A percentile compares a stretch with the other conserved stretches of the same genome.
Evolutionary conservation across 1,284 basidiomycete species (phyloP).

Genomic region (Golubevia sp.): DNA sequence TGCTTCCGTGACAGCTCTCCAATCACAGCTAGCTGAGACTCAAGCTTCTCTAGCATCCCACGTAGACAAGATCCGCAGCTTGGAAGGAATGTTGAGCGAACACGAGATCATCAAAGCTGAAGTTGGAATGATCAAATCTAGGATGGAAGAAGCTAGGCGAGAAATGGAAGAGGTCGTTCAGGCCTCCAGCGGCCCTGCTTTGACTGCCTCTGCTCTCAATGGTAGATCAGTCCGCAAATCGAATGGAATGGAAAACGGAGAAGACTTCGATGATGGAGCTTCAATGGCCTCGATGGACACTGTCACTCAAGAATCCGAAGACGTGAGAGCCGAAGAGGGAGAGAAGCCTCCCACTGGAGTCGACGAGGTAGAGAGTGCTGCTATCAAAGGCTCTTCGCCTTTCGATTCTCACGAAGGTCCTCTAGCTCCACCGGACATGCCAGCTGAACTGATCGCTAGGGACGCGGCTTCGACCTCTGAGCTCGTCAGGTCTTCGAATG

Average conservation of each 20-base stretch:
- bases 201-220: no score
- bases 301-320: constrained; percentile 22
- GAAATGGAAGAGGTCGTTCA: constrained; percentile 27
- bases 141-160: constrained; percentile 59
- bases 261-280: constrained; percentile 47
- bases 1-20: constrained; percentile 66
- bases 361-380: constrained; percentile 15
- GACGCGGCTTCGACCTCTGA: not conserved
- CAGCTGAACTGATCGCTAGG: constrained; percentile 7
- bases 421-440: constrained; percentile 36
- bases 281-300: constrained; percentile 52
- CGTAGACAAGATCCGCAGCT: constrained; percentile 79
- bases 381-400: not conserved
- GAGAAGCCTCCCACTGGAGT: constrained; percentile 7
- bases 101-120: constrained; percentile 85
- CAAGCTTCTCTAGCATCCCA: constrained; percentile 79
- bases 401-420: constrained; percentile 28
- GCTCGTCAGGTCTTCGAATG: not conserved
- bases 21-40: constrained; percentile 82
- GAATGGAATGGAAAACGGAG: not conserved
- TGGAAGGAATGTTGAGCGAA: constrained; percentile 79
- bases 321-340: not conserved
- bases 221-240: no score
- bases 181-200: not conserved
- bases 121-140: constrained; percentile 66